phyloP scores from a whole-genome alignment of 331 rosid genomes.

The Acacia concinna region DNA sequence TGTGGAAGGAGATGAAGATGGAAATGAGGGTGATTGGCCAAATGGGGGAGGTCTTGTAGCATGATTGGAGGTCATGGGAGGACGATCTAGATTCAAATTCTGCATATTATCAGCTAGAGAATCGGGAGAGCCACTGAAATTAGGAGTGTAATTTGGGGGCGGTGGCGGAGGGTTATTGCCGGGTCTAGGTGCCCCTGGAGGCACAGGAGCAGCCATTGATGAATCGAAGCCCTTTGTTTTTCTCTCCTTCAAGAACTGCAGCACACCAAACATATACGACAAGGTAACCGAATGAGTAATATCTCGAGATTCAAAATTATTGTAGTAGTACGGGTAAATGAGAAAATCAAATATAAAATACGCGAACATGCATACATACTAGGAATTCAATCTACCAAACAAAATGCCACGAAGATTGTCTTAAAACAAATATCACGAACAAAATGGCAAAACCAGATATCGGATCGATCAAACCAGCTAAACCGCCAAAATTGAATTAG shows the following conservation, averaged over 20 bases:
- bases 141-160: constrained; percentile 61
- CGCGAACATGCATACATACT: not conserved
- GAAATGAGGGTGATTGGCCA: constrained; percentile 65
- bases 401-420: not conserved
- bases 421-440: not conserved
- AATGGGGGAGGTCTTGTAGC: constrained; percentile 74
- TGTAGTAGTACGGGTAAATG: not conserved
- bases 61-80: constrained; percentile 61
- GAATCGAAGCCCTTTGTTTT: constrained; percentile 34
- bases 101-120: constrained; percentile 52
- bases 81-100: constrained; percentile 78
- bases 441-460: constrained; percentile 28
- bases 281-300: constrained; percentile 37
- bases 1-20: constrained; percentile 45
- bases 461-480: constrained; percentile 34
- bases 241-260: constrained; percentile 11
- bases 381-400: constrained; percentile 2
- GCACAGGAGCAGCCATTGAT: constrained; percentile 84
- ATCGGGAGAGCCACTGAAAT: constrained; percentile 50
- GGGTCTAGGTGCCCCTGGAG: constrained; percentile 95
- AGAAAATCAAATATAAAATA: constrained; percentile 9
- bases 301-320: constrained; percentile 18
- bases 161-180: constrained; percentile 45
- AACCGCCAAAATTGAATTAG: constrained; percentile 22
- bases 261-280: constrained; percentile 2